These are phyloP conservation scores for Sclerotinia trifoliorum DNA, from an alignment of 2,329 filamentous ascomycete species.

Conservation along the genomic window DNA sequence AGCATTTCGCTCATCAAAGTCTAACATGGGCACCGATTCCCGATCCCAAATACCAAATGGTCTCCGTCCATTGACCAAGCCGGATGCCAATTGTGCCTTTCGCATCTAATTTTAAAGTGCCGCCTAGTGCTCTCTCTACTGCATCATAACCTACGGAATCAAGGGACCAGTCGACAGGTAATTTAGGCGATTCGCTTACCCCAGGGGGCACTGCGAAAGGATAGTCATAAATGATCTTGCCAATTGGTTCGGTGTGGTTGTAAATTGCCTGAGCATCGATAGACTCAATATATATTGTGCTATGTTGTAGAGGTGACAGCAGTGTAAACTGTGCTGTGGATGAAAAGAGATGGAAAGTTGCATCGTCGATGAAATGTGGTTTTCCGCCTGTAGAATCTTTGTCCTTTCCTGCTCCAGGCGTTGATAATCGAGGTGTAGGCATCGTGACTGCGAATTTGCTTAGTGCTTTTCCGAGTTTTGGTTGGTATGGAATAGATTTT, in stretches of 20 bases:
- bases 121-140: constrained; percentile 75
- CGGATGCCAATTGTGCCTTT: constrained; percentile 71
- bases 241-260: constrained; percentile 74
- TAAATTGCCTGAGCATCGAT: constrained; percentile 86
- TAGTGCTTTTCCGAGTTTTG: constrained; percentile 69
- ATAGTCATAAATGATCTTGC: constrained; percentile 70
- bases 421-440: constrained; percentile 64
- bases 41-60: constrained; percentile 66
- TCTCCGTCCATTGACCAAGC: constrained; percentile 72
- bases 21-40: constrained; percentile 68
- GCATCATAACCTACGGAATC: constrained; percentile 80
- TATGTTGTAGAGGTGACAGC: constrained; percentile 71
- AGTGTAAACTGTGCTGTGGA: constrained; percentile 85
- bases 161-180: constrained; percentile 80
- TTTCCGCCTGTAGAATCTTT: constrained; percentile 45
- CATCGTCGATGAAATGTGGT: constrained; percentile 76
- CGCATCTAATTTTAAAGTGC: constrained; percentile 74
- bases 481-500: constrained; percentile 70
- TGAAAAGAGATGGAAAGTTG: constrained; percentile 81
- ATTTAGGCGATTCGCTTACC: constrained; percentile 64
- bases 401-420: constrained; percentile 46
- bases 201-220: constrained; percentile 79
- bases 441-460: constrained; percentile 70
- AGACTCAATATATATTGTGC: constrained; percentile 72
- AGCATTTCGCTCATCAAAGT: constrained; percentile 41